Conservation (phyloP, 768 basidiomycete genomes). For the Russula compacta region DNA sequence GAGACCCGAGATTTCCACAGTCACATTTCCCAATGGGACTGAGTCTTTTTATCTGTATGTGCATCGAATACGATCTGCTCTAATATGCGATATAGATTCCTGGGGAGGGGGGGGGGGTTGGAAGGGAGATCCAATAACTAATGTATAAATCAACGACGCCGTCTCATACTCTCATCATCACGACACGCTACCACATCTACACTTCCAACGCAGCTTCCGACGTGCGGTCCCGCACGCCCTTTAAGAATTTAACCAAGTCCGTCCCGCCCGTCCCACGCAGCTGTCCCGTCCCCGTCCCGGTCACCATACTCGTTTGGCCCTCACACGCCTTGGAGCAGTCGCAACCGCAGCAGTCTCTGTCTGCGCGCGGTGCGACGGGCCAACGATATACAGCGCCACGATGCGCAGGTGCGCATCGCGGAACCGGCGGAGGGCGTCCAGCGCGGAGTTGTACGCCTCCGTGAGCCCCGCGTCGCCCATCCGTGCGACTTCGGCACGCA, state of each 20-base stretch:
- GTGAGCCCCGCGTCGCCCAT: slow-evolving; percentile 21
- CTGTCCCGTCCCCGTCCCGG: slow-evolving; percentile 16
- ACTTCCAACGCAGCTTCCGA: slow-evolving; percentile 26
- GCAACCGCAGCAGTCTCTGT: not conserved
- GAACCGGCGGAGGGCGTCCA: slow-evolving; percentile 44
- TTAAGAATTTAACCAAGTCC: slow-evolving; percentile 46
- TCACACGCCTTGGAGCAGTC: not conserved
- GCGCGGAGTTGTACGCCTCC: slow-evolving; percentile 41
- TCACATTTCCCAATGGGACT: too few species aligned
- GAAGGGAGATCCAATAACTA: not conserved
- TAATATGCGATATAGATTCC: too few species aligned
- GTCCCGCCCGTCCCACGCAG: slow-evolving; percentile 52
- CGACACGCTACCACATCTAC: not conserved
- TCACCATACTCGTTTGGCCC: not conserved
- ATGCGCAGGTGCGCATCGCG: slow-evolving; percentile 51
- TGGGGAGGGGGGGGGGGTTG: too few species aligned
- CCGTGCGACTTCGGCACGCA: slow-evolving; percentile 35
- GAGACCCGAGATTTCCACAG: too few species aligned
- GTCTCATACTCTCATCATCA: not conserved
- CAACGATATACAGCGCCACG: slow-evolving; percentile 47
- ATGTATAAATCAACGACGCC: not conserved
- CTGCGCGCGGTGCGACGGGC: slow-evolving; percentile 32
- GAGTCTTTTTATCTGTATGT: too few species aligned
- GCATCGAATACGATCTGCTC: too few species aligned
- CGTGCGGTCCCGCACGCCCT: slow-evolving; percentile 46